These are phyloP conservation scores for Colletotrichum trifolii DNA, from an alignment of 2,329 filamentous ascomycete species.

Conservation along the genomic window DNA sequence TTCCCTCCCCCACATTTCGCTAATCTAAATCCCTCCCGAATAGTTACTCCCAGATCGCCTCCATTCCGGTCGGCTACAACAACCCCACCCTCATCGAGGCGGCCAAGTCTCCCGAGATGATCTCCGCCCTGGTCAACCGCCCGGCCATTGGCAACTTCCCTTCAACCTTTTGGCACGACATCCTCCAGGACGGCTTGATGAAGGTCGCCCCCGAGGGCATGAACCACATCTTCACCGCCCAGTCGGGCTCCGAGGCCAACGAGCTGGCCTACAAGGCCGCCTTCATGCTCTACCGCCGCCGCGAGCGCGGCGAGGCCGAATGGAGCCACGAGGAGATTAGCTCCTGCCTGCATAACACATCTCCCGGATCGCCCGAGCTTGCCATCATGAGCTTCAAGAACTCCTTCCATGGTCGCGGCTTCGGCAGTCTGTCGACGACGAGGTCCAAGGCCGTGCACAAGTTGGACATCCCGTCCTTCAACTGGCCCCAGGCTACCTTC, in stretches of 20 bases:
- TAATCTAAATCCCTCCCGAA: conserved; percentile 6
- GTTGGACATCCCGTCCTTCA: conserved; percentile 87
- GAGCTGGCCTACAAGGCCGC: conserved; percentile 88
- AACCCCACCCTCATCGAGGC: conserved; percentile 75
- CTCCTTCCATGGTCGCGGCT: conserved; percentile 84
- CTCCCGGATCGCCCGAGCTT: conserved; percentile 78
- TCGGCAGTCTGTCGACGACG: conserved; percentile 81
- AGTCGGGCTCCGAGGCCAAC: conserved; percentile 84
- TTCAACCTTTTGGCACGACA: conserved; percentile 77
- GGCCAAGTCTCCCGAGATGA: conserved; percentile 77
- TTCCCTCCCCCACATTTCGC: conserved; percentile 14
- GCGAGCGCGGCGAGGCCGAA: conserved; percentile 76
- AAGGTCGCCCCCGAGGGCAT: conserved; percentile 79
- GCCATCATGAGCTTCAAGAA: conserved; percentile 83
- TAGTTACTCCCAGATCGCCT: conserved; percentile 83
- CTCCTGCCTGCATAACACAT: conserved; percentile 77
- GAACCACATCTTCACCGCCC: conserved; percentile 83
- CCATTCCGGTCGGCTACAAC: conserved; percentile 86
- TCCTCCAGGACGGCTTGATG: conserved; percentile 77
- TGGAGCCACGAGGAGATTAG: conserved; percentile 77
- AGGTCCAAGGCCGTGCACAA: conserved; percentile 88
- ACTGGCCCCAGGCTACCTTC: conserved; percentile 88
- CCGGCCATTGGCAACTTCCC: conserved; percentile 86
- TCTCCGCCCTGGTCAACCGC: conserved; percentile 78
- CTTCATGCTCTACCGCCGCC: conserved; percentile 83